A percentile compares a stretch with the other conserved stretches of the same genome.
Evolutionary conservation across 129 eudicot genomes (phyloP).

Genomic region (Saussurea involucrata): DNA sequence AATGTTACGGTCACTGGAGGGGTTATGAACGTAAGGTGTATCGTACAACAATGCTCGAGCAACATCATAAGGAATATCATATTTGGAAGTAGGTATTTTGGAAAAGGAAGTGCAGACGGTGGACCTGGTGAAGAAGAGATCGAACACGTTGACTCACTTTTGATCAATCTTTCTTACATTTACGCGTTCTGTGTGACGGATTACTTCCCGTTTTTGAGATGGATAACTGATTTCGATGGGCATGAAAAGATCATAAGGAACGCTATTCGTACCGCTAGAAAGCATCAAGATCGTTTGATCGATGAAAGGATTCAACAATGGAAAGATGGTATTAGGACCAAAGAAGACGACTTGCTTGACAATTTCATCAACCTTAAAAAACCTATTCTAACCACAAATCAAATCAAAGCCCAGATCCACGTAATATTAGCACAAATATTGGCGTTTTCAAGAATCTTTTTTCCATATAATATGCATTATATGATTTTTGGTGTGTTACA

Average conservation of each 20-base stretch:
- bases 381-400: conserved; percentile 10
- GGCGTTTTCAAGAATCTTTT: not conserved
- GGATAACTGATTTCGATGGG: conserved; percentile 34
- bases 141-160: conserved; percentile 31
- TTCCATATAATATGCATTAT: not conserved
- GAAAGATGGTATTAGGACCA: conserved; percentile 11
- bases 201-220: conserved; percentile 32
- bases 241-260: conserved; percentile 19
- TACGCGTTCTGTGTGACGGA: conserved; percentile 32
- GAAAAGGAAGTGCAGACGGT: conserved; percentile 31
- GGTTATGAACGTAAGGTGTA: conserved; percentile 24
- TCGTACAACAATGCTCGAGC: conserved; percentile 26
- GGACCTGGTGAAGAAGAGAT: conserved; percentile 39
- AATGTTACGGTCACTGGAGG: not conserved
- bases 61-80: conserved; percentile 27
- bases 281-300: conserved; percentile 30
- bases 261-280: conserved; percentile 6
- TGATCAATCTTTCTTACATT: not conserved
- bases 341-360: conserved; percentile 45
- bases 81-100: conserved; percentile 31
- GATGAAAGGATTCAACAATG: conserved; percentile 32
- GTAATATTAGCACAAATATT: conserved; percentile 15
- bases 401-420: conserved; percentile 22
- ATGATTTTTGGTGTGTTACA: not conserved
- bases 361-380: conserved; percentile 26